These are phyloP conservation scores for Tetracladium marchalianum DNA, from an alignment of 495 filamentous ascomycete genomes.

Conservation along the genomic window DNA sequence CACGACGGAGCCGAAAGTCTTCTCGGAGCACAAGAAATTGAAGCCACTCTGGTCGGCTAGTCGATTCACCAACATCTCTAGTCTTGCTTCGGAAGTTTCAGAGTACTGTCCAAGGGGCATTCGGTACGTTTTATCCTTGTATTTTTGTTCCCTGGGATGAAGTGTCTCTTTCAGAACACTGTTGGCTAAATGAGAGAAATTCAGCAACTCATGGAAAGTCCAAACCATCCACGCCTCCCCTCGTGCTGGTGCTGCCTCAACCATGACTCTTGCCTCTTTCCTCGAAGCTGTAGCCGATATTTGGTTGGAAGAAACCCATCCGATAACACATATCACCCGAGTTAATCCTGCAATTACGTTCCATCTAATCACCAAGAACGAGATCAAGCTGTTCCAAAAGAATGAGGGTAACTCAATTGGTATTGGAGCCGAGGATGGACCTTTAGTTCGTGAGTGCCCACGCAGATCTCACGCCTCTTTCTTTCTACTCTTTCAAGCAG, in stretches of 20 bases:
- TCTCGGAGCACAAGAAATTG: too few relatives aligned
- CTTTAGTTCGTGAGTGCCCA: slow-evolving; percentile 17
- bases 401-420: slow-evolving; percentile 39
- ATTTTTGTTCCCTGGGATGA: slow-evolving; percentile 22
- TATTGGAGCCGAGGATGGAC: slow-evolving; percentile 25
- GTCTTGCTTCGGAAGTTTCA: too few relatives aligned
- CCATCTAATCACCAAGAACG: slow-evolving; percentile 30
- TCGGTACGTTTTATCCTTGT: slow-evolving; percentile 27
- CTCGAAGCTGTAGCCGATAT: slow-evolving; percentile 8
- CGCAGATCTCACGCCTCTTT: too few relatives aligned
- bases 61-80: too few relatives aligned
- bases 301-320: slow-evolving; percentile 24
- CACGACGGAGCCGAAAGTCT: too few relatives aligned
- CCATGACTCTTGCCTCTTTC: background rate
- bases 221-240: background rate
- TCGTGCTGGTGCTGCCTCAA: background rate
- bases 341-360: slow-evolving; percentile 27
- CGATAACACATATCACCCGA: slow-evolving; percentile 22
- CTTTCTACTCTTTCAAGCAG: slow-evolving; percentile 5
- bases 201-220: slow-evolving; percentile 28
- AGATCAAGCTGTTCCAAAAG: slow-evolving; percentile 30
- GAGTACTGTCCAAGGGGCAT: slow-evolving; percentile 18
- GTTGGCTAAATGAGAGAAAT: slow-evolving; percentile 28
- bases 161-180: slow-evolving; percentile 31
- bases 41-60: too few relatives aligned